Conservation (phyloP, 2,329 filamentous ascomycete genomes). For the Microdochium paspali region DNA sequence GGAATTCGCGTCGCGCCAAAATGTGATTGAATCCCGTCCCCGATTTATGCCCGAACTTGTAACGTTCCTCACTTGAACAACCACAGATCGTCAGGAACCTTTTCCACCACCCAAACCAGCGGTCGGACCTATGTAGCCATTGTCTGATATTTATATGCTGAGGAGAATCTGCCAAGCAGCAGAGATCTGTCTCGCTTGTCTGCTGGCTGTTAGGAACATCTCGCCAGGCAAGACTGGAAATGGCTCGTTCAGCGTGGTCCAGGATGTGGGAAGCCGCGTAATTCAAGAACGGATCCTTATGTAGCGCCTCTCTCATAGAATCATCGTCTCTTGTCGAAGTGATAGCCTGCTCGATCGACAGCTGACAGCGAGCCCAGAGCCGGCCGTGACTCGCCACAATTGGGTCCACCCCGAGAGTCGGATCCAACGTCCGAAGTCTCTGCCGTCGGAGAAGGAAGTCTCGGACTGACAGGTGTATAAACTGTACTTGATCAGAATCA, state of each 20-base stretch:
- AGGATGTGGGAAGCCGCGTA: conserved; percentile 1
- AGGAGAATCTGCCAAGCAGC: no score
- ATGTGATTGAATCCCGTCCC: not conserved
- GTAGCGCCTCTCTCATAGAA: not conserved
- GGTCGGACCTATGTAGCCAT: no score
- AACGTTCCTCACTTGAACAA: no score
- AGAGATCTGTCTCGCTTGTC: no score
- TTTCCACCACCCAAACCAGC: no score
- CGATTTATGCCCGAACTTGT: no score
- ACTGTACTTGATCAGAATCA: conserved; percentile 2
- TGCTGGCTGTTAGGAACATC: no score
- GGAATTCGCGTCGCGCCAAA: not conserved
- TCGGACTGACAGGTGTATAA: conserved; percentile 8
- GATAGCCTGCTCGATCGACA: conserved; percentile 3
- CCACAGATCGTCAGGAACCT: no score
- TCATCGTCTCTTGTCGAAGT: not conserved
- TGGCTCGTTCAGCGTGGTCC: not conserved
- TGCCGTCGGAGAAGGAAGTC: conserved; percentile 7
- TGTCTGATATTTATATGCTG: no score
- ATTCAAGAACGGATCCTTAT: conserved; percentile 4
- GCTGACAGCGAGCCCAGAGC: conserved; percentile 5
- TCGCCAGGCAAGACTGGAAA: no score
- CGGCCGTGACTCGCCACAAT: conserved; percentile 3
- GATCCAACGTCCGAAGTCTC: conserved; percentile 6
- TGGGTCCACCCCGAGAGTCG: conserved; percentile 1